Percentiles rank a stretch among this genome's conserved stretches.
phyloP scores from a whole-genome alignment of 805 yeast genomes.

The Vanderwaltozyma tropicalis region DNA sequence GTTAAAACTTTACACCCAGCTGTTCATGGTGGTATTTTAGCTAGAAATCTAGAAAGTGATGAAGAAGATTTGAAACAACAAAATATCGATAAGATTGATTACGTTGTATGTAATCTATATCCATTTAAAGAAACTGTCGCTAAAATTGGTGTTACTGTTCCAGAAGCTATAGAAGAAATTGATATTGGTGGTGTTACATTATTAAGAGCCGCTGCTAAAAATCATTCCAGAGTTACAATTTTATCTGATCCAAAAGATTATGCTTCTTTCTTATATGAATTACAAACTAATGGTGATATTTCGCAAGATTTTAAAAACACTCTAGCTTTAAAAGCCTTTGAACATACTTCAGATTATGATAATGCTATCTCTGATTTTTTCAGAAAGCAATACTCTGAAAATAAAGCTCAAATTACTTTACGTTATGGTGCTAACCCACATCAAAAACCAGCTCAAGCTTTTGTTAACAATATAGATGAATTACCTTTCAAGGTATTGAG shows the following conservation, averaged over 20 bases:
- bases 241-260: constrained; percentile 92
- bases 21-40: constrained; percentile 94
- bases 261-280: constrained; percentile 74
- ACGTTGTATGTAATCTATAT: constrained; percentile 92
- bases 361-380: constrained; percentile 92
- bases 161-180: constrained; percentile 96
- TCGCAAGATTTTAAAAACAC: constrained; percentile 64
- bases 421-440: constrained; percentile 99
- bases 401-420: constrained; percentile 77
- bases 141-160: constrained; percentile 88
- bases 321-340: constrained; percentile 92
- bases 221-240: constrained; percentile 92
- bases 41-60: constrained; percentile 85
- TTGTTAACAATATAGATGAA: constrained; percentile 68
- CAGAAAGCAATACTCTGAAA: constrained; percentile 93
- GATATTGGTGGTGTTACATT: constrained; percentile 98
- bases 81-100: constrained; percentile 92
- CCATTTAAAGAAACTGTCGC: constrained; percentile 97
- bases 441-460: constrained; percentile 98
- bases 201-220: constrained; percentile 97
- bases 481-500: constrained; percentile 87
- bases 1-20: constrained; percentile 98
- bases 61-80: constrained; percentile 80
- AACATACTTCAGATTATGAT: constrained; percentile 97
- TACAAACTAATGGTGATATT: constrained; percentile 56